These are phyloP conservation scores for Tetracentron sinense DNA, from an alignment of 164 flowering plant species.

Conservation along the genomic window DNA sequence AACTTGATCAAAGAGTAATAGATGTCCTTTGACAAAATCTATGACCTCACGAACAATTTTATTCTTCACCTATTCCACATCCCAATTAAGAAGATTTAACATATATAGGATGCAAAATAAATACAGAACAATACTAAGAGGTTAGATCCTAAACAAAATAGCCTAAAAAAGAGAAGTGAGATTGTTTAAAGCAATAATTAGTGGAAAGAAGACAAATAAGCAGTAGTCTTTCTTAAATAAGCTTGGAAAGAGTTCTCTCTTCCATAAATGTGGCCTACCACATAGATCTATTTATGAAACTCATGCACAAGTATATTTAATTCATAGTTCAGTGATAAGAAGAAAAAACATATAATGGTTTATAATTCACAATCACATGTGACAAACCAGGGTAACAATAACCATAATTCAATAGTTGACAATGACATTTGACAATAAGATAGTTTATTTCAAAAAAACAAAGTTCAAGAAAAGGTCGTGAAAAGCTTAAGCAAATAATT, in stretches of 20 bases:
- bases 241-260: no score
- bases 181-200: no score
- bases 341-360: no score
- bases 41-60: constrained; percentile 82
- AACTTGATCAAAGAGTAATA: constrained; percentile 69
- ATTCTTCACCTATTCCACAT: constrained; percentile 54
- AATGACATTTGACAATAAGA: background rate
- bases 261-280: no score
- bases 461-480: no score
- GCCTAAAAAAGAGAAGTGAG: background rate
- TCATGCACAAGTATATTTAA: no score
- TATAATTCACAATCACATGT: background rate
- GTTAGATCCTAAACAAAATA: background rate
- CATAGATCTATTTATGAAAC: no score
- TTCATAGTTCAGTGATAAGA: no score
- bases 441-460: background rate
- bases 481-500: no score
- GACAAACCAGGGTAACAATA: background rate
- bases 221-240: no score
- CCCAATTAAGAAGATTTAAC: background rate
- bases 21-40: constrained; percentile 75
- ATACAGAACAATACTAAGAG: background rate
- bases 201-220: no score
- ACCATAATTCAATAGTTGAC: background rate
- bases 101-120: background rate